Base-by-base conservation (phyloP, 2,329 filamentous ascomycete genomes). In the Penicillium brevicompactum region DNA sequence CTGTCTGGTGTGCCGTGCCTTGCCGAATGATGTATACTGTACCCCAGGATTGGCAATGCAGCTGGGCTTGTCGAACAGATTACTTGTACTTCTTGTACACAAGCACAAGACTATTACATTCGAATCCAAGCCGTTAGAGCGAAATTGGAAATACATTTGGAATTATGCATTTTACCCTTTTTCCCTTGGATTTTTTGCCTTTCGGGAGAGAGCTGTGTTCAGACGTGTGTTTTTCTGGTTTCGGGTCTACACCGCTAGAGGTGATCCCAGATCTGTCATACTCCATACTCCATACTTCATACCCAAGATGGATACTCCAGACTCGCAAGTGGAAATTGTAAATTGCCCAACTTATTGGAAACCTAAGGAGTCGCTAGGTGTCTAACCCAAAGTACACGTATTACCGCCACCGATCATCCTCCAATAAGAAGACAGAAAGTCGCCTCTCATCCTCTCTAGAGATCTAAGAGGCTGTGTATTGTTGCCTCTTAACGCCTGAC, bases 11-110 rank as follows among this genome's bases (percentile, higher is more conserved):
- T 52, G 14, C 46, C 41, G 47, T 54, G 52, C 52, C 45, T 42
- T 52, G 41, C 45, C 42, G 16, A 52, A 40, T 40, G 30, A 51
- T 62, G 60, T 37, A 13, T 37, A n/a, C 34, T 37, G 34, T 55
- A 64, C 62, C 62, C 62, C 62, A 64, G 62, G 55, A 57, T 61
- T 60, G 53, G 34, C 59, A 58, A 58, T 62, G 61, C 57, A 57
- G 51, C 46, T 49, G 38, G 38, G 46, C 45, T 45, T 21, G 8
- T 47, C 49, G 30, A 52, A 46, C 51, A 22, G 43, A 18, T 46
- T 32, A 27, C 38, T 53, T 18, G 18, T 18, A 18, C 18, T 18
- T 18, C 18, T 18, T 18, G 18, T 18, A 18, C 18, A 18, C 18
- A 18, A 18, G 18, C 18, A 18, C 18, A 18, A 18, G n/a, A 34